A percentile compares a stretch with the other conserved stretches of the same genome.
These are phyloP conservation scores for Mycena venus DNA, from an alignment of 768 basidiomycete species.

Conservation along the genomic window DNA sequence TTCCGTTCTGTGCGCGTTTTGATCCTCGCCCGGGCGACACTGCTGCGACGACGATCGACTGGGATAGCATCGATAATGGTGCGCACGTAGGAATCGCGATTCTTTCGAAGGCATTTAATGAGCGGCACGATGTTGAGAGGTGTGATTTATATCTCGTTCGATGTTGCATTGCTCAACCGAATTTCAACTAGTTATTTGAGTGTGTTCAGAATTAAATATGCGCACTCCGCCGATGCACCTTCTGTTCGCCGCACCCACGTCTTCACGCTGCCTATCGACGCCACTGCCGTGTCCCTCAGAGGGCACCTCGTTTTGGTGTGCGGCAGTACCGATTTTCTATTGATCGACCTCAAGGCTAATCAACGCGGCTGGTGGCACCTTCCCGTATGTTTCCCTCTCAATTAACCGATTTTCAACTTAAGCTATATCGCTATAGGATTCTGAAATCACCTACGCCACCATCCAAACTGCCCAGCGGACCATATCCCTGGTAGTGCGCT, in stretches of 20 bases:
- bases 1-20: conserved; percentile 17
- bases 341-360: neutral
- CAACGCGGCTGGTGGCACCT: conserved; percentile 17
- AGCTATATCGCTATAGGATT: neutral
- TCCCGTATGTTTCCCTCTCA: neutral
- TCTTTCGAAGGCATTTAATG: conserved; percentile 19
- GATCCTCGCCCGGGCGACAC: conserved; percentile 4
- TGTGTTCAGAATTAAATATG: conserved; percentile 20
- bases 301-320: neutral
- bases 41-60: neutral
- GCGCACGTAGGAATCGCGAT: conserved; percentile 11
- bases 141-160: neutral
- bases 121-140: neutral
- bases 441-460: neutral
- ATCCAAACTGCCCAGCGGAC: neutral
- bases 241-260: conserved; percentile 11
- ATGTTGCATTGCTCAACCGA: neutral
- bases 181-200: conserved; percentile 14
- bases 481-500: neutral
- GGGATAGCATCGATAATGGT: conserved; percentile 31
- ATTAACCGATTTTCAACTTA: neutral
- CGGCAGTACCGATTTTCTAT: neutral
- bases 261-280: conserved; percentile 11
- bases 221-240: neutral
- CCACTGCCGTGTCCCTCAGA: conserved; percentile 1